Evolutionary conservation across 495 filamentous ascomycete species (phyloP).

Genomic region (Penicillium turbatum): DNA sequence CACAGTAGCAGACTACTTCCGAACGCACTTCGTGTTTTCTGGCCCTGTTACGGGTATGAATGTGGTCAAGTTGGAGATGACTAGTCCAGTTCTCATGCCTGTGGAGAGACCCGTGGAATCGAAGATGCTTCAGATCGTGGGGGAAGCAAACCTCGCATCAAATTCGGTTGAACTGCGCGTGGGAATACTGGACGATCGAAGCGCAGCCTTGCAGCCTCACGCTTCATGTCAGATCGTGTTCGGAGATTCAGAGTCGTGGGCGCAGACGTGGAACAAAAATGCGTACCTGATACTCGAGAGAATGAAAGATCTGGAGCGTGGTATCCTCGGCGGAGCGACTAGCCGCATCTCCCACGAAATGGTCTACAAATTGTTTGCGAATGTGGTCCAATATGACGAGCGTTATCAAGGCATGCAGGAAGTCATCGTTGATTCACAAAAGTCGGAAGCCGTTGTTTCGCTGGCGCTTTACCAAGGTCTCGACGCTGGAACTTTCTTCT

Average conservation of each 20-base stretch:
- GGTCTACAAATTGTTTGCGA: background rate
- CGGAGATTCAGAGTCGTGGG: background rate
- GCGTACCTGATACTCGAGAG: background rate
- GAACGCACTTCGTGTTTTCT: background rate
- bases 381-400: background rate
- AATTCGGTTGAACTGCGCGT: background rate
- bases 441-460: background rate
- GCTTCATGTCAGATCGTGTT: background rate
- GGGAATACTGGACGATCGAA: background rate
- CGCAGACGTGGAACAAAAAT: constrained; percentile 43
- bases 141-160: background rate
- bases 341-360: background rate
- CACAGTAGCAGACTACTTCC: background rate
- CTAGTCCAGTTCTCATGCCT: background rate
- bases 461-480: background rate
- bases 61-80: background rate
- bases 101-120: background rate
- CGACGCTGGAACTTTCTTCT: background rate
- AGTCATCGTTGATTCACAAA: background rate
- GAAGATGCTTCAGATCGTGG: background rate
- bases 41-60: background rate
- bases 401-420: background rate
- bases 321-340: background rate
- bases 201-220: background rate
- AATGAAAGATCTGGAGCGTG: background rate